Evolutionary conservation across 306 rosid species (phyloP).

Genomic region (Hippophae tibetana): DNA sequence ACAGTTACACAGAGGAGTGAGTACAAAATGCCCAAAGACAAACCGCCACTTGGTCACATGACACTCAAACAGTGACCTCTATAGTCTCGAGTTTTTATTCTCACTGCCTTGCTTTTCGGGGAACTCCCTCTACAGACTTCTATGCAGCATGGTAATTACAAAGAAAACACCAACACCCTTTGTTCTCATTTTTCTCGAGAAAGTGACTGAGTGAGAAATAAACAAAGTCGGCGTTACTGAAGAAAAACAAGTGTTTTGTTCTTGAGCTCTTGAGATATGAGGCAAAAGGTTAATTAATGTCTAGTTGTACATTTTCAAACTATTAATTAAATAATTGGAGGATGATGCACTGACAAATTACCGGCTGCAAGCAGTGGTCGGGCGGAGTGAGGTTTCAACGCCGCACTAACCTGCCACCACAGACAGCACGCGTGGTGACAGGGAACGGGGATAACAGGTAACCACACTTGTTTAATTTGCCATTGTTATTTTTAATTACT

Average conservation of each 20-base stretch:
- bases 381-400: slow-evolving; percentile 32
- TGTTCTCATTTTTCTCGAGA: slow-evolving; percentile 18
- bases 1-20: too few relatives aligned
- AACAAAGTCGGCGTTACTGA: not conserved
- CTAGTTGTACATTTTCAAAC: not conserved
- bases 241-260: not conserved
- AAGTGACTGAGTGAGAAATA: slow-evolving; percentile 13
- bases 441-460: slow-evolving; percentile 49
- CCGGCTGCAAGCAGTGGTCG: slow-evolving; percentile 76
- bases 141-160: slow-evolving; percentile 17
- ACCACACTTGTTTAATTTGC: not conserved
- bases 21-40: too few relatives aligned
- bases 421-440: slow-evolving; percentile 49
- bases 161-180: not conserved
- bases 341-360: slow-evolving; percentile 42
- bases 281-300: not conserved
- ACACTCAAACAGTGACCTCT: too few relatives aligned
- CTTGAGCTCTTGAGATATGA: not conserved
- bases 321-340: not conserved
- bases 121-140: slow-evolving; percentile 23
- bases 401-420: slow-evolving; percentile 39
- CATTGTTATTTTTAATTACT: not conserved
- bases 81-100: too few relatives aligned
- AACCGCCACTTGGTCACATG: too few relatives aligned
- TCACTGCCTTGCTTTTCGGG: too few relatives aligned